Evolutionary conservation across 2,329 filamentous ascomycete genomes (phyloP), one percentile per base, ranked within the genome.

Genomic region (Neonectria punicea): DNA sequence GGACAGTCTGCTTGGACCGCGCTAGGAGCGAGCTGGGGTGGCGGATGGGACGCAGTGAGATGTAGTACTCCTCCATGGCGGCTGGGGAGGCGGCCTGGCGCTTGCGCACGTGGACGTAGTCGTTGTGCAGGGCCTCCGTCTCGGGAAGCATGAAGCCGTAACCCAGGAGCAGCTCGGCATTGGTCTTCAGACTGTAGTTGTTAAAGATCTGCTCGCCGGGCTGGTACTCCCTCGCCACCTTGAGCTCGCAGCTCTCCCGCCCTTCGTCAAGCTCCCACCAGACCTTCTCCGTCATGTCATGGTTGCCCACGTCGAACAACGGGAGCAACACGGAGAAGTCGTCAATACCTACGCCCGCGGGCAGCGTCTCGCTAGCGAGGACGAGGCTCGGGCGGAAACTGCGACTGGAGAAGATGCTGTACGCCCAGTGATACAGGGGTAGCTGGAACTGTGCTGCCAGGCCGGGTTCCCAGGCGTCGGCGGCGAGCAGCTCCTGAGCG

Each of bases 121-220:
- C 87, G 69, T 89, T 89, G 73, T 89, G 87, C 61, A 89, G 77
- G 5, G 73, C 75, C 0, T 78, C 75, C 0, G 81, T 81, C 58
- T 83, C 79, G 1, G 84, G 82, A 0, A 90, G 74, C 67, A 86
- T 82, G 73, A 91, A 91, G 2, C 88, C 88, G 72, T 91, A 91
- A 0, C 85, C 88, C 2, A 91, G 79, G 1, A 91, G 81, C 25
- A 91, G 80, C 79, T 93, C 90, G 63, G 90, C 90, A 72, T 93
- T 94, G 7, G 90, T 92, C 77, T 93, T 92, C 73, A 81, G 77
- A 32, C 91, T 91, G 73, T 94, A 94, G 76, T 92, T 93, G 80
- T 93, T 92, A 72, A 84, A 90, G 25, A 89, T 77, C 69, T 89
- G 86, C 32, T 87, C 77, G 0, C 89, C 88, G 0, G 86, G 78